phyloP scores from a whole-genome alignment of 768 basidiomycete genomes.

The Boletus sp. region DNA sequence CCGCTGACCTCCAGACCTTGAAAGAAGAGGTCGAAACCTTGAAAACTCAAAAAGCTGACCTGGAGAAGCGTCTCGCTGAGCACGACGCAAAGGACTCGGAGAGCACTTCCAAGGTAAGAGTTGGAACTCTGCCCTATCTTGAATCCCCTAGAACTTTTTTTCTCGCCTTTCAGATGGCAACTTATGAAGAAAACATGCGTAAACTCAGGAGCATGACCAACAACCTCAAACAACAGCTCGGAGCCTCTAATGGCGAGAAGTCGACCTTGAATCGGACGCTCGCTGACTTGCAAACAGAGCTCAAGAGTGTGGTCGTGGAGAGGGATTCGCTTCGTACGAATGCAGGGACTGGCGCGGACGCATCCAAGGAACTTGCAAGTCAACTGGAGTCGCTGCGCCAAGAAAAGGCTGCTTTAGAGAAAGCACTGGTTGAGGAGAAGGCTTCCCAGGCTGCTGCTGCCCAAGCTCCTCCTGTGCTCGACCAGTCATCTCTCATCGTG shows the following conservation, averaged over 20 bases:
- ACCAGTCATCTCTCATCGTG: slow-evolving; percentile 34
- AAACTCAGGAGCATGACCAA: slow-evolving; percentile 29
- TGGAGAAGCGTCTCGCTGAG: slow-evolving; percentile 28
- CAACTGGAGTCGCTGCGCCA: slow-evolving; percentile 36
- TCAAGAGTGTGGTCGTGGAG: slow-evolving; percentile 30
- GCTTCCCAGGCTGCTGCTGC: slow-evolving; percentile 23
- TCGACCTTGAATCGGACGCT: slow-evolving; percentile 28
- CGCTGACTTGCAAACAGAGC: slow-evolving; percentile 22
- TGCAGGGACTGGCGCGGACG: slow-evolving; percentile 11
- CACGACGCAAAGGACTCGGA: slow-evolving; percentile 31
- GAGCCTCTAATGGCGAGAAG: slow-evolving; percentile 27
- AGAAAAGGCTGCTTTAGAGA: slow-evolving; percentile 39
- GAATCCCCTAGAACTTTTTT: neutral
- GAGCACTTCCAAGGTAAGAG: slow-evolving; percentile 32
- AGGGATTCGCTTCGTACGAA: slow-evolving; percentile 25
- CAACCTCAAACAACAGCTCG: slow-evolving; percentile 26
- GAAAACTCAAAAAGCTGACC: slow-evolving; percentile 41
- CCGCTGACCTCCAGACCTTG: slow-evolving; percentile 75
- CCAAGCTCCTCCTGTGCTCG: slow-evolving; percentile 8
- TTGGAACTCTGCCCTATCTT: neutral
- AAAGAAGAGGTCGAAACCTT: slow-evolving; percentile 66
- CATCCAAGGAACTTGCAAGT: slow-evolving; percentile 29
- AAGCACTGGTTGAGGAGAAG: slow-evolving; percentile 37
- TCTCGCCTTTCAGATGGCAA: slow-evolving; percentile 33
- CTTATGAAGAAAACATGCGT: slow-evolving; percentile 43